These are phyloP conservation scores for Macrolepiota dolichaula DNA, from an alignment of 768 basidiomycete genomes.

Conservation along the genomic window DNA sequence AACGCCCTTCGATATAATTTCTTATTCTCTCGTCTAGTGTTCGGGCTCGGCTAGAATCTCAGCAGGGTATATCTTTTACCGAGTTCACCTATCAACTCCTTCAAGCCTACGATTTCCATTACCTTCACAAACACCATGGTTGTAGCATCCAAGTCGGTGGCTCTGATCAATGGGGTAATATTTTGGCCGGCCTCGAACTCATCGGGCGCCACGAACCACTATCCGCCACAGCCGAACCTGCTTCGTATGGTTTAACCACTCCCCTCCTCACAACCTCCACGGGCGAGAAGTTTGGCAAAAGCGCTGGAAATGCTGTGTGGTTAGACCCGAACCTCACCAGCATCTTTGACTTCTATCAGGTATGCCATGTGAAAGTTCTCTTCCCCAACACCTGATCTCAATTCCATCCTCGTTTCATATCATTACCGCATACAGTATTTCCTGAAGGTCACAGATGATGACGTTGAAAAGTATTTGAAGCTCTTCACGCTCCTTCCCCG, in stretches of 20 bases:
- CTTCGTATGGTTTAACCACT: slow-evolving; percentile 77
- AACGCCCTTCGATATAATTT: not conserved
- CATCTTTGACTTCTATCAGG: slow-evolving; percentile 94
- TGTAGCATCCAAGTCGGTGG: slow-evolving; percentile 93
- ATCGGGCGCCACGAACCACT: slow-evolving; percentile 49
- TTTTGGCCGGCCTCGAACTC: slow-evolving; percentile 88
- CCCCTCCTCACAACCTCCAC: slow-evolving; percentile 87
- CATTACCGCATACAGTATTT: slow-evolving; percentile 70
- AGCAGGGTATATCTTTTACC: slow-evolving; percentile 93
- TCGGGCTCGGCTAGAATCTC: slow-evolving; percentile 70
- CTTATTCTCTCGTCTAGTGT: slow-evolving; percentile 48
- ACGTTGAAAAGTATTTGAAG: slow-evolving; percentile 76
- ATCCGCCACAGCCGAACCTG: slow-evolving; percentile 19
- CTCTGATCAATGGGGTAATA: slow-evolving; percentile 99
- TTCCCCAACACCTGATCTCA: not conserved
- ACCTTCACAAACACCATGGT: slow-evolving; percentile 57
- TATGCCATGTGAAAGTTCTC: slow-evolving; percentile 19
- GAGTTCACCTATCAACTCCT: slow-evolving; percentile 98
- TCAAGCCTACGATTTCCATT: slow-evolving; percentile 93
- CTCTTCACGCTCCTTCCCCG: slow-evolving; percentile 77
- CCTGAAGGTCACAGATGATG: slow-evolving; percentile 73
- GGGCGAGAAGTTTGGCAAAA: slow-evolving; percentile 98
- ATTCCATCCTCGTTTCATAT: not conserved
- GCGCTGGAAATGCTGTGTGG: slow-evolving; percentile 94
- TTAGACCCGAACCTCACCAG: slow-evolving; percentile 76